Evolutionary conservation across 2,329 filamentous ascomycete species (phyloP).

Genomic region (Epichloe glyceriae): DNA sequence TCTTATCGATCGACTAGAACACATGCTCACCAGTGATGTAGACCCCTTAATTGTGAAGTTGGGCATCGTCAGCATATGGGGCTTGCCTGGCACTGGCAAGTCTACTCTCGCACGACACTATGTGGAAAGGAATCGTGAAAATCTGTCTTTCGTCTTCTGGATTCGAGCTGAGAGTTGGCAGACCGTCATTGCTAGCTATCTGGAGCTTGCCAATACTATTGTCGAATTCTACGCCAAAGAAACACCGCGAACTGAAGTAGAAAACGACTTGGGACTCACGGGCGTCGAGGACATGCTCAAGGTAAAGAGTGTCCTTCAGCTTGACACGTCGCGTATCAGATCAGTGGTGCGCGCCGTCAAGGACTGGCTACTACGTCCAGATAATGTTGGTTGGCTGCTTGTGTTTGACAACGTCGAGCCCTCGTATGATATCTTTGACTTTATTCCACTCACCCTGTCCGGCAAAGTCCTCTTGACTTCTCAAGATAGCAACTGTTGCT

Average conservation of each 20-base stretch:
- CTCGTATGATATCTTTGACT: slow-evolving; percentile 14
- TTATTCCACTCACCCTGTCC: slow-evolving; percentile 13
- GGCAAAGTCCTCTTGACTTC: slow-evolving; percentile 15
- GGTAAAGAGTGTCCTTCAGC: slow-evolving; percentile 11
- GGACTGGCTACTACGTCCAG: slow-evolving; percentile 15
- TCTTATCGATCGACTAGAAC: slow-evolving; percentile 10
- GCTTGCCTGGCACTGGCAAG: slow-evolving; percentile 12
- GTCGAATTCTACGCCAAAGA: slow-evolving; percentile 12
- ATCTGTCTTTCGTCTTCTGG: slow-evolving; percentile 15
- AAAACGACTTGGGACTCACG: slow-evolving; percentile 13
- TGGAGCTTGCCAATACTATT: slow-evolving; percentile 12
- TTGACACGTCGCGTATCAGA: slow-evolving; percentile 11
- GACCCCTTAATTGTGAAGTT: slow-evolving; percentile 6
- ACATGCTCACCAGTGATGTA: slow-evolving; percentile 7
- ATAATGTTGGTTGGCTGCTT: slow-evolving; percentile 14
- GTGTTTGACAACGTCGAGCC: slow-evolving; percentile 14
- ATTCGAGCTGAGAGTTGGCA: slow-evolving; percentile 15
- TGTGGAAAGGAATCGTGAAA: slow-evolving; percentile 10
- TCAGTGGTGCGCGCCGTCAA: slow-evolving; percentile 14
- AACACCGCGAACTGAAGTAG: slow-evolving; percentile 8
- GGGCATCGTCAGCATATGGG: slow-evolving; percentile 13
- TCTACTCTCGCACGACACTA: slow-evolving; percentile 14
- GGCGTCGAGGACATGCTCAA: slow-evolving; percentile 15
- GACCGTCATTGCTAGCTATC: slow-evolving; percentile 14
- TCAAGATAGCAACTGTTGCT: slow-evolving; percentile 11